Percentiles rank a stretch among this genome's conserved stretches.
phyloP scores from a whole-genome alignment of 768 basidiomycete species.

The Suillus bovinus region DNA sequence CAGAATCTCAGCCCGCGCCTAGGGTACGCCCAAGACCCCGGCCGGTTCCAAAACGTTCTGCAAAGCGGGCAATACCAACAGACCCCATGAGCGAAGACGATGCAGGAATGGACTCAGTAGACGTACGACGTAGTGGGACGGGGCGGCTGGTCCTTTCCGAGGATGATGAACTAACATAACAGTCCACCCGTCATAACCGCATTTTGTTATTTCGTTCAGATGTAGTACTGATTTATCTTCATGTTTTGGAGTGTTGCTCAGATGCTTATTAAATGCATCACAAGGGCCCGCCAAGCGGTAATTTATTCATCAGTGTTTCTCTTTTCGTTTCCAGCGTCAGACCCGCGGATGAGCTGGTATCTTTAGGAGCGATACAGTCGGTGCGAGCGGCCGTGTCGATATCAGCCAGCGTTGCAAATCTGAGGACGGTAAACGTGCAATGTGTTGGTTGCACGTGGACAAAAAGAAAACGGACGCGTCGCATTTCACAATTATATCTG shows the following conservation, averaged over 20 bases:
- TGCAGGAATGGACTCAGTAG: background rate
- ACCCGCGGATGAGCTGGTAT: background rate
- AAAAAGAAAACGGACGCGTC: background rate
- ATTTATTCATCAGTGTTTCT: background rate
- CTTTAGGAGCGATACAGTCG: background rate
- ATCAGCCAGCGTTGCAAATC: background rate
- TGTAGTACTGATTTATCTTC: slow-evolving; percentile 12
- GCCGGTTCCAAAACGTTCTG: slow-evolving; percentile 37
- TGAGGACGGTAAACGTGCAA: background rate
- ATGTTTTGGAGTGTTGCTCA: background rate
- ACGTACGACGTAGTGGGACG: slow-evolving; percentile 23
- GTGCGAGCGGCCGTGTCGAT: background rate
- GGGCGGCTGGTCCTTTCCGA: slow-evolving; percentile 38
- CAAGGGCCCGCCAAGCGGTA: background rate
- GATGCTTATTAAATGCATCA: background rate
- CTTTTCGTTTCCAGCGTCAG: background rate
- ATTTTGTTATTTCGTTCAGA: slow-evolving; percentile 12
- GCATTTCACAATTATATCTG: background rate
- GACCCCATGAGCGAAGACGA: background rate
- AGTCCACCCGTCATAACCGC: slow-evolving; percentile 2
- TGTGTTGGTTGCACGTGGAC: background rate
- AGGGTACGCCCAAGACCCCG: slow-evolving; percentile 39
- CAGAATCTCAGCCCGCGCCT: slow-evolving; percentile 16
- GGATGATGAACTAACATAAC: slow-evolving; percentile 36
- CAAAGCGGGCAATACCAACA: background rate